Evolutionary conservation across 495 filamentous ascomycete species (phyloP).

Genomic region (Tuber magnatum): DNA sequence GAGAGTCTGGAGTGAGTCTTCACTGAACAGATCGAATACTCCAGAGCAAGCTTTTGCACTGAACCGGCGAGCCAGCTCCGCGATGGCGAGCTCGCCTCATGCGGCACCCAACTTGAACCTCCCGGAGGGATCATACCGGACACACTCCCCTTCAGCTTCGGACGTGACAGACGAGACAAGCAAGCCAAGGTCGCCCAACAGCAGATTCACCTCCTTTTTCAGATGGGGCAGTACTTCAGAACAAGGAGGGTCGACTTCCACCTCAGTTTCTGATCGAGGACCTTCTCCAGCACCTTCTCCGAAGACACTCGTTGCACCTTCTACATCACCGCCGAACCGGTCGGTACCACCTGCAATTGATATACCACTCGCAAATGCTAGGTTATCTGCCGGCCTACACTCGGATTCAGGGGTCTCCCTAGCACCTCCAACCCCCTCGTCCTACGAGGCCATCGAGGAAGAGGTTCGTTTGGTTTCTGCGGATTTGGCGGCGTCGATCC

Average conservation of each 20-base stretch:
- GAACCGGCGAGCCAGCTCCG: slow-evolving; percentile 29
- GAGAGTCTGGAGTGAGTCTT: slow-evolving; percentile 40
- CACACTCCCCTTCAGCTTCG: slow-evolving; percentile 34
- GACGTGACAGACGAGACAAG: slow-evolving; percentile 42
- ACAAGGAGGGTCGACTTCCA: slow-evolving; percentile 55
- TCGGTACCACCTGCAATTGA: slow-evolving; percentile 49
- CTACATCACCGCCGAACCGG: slow-evolving; percentile 31
- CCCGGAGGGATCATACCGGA: slow-evolving; percentile 35
- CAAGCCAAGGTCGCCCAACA: slow-evolving; percentile 55
- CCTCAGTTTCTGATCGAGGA: slow-evolving; percentile 57
- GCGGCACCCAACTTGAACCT: slow-evolving; percentile 35
- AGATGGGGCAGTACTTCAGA: slow-evolving; percentile 57
- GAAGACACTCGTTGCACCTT: slow-evolving; percentile 45
- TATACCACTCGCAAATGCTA: slow-evolving; percentile 44
- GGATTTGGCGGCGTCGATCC: slow-evolving; percentile 85
- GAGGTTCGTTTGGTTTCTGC: slow-evolving; percentile 87
- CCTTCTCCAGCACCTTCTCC: slow-evolving; percentile 56
- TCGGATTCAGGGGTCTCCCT: slow-evolving; percentile 44
- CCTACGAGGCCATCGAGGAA: slow-evolving; percentile 75
- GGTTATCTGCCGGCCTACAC: slow-evolving; percentile 29
- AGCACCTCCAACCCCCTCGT: slow-evolving; percentile 46
- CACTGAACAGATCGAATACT: slow-evolving; percentile 25
- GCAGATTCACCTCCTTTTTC: slow-evolving; percentile 62
- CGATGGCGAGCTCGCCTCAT: slow-evolving; percentile 29
- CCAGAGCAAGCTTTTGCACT: slow-evolving; percentile 19